Percentiles rank a stretch among this genome's conserved stretches.
phyloP scores from a whole-genome alignment of 345 rosid species.

The Eucalyptus rudis region DNA sequence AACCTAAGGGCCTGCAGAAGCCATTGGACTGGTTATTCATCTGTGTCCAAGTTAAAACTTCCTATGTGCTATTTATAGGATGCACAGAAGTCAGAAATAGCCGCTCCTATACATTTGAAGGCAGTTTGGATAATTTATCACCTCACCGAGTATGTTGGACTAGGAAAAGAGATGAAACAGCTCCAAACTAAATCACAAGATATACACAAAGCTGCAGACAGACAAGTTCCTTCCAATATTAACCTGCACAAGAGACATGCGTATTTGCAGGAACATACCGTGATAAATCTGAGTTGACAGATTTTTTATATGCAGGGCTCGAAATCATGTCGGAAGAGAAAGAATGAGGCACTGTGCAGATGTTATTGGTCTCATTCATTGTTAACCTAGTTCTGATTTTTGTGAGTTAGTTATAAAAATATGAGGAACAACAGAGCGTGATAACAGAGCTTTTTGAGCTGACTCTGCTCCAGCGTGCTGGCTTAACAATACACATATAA shows the following conservation, averaged over 20 bases:
- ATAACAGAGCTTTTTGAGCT: neutral
- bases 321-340: neutral
- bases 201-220: neutral
- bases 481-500: neutral
- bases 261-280: neutral
- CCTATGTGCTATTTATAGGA: neutral
- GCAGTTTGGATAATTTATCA: neutral
- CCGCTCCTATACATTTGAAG: neutral
- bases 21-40: neutral
- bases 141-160: neutral
- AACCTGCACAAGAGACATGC: neutral
- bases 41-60: neutral
- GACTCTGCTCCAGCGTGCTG: neutral
- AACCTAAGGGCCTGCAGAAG: constrained; percentile 64
- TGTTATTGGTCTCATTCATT: neutral
- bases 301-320: neutral
- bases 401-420: neutral
- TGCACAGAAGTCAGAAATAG: neutral
- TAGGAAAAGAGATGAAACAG: neutral
- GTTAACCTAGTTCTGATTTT: neutral
- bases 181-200: neutral
- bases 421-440: neutral
- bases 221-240: neutral
- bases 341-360: neutral
- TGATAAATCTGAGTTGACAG: neutral